These are phyloP conservation scores for Otatea glauca DNA, from an alignment of 176 grass and related monocot genomes.

Conservation along the genomic window DNA sequence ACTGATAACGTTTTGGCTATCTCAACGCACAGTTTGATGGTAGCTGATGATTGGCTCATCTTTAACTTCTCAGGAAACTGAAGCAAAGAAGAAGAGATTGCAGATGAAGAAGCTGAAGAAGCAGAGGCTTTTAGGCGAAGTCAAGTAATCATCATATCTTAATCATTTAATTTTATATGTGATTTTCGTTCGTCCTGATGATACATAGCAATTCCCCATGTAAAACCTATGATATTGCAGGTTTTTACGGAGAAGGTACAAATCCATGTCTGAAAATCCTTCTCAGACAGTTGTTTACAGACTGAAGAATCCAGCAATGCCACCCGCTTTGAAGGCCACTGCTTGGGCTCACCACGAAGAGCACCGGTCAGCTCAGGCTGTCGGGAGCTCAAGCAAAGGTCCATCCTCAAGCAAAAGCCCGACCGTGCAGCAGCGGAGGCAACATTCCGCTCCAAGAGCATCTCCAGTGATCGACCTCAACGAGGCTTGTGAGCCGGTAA, in stretches of 20 bases:
- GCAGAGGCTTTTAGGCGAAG: slow-evolving; percentile 62
- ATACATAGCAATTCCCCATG: not conserved
- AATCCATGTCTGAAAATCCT: slow-evolving; percentile 51
- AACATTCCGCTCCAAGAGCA: slow-evolving; percentile 23
- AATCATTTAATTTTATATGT: not conserved
- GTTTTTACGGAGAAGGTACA: slow-evolving; percentile 59
- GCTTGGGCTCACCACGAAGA: not conserved
- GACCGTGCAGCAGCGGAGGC: not conserved
- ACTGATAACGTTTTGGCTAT: not conserved
- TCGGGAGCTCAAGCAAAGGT: slow-evolving; percentile 31
- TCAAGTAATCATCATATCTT: slow-evolving; percentile 55
- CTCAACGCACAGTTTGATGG: not conserved
- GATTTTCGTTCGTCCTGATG: not conserved
- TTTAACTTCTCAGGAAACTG: slow-evolving; percentile 57
- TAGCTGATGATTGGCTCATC: slow-evolving; percentile 31
- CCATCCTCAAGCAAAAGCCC: not conserved
- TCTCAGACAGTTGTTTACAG: slow-evolving; percentile 48
- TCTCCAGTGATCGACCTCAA: slow-evolving; percentile 67
- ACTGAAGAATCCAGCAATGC: slow-evolving; percentile 46
- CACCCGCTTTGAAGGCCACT: not conserved
- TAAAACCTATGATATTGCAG: slow-evolving; percentile 36
- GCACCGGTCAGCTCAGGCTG: not conserved
- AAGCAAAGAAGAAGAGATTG: slow-evolving; percentile 58
- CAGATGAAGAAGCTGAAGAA: slow-evolving; percentile 49
- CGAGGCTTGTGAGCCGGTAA: slow-evolving; percentile 66